Conservation (phyloP, 805 yeast genomes). For the Candida qinlingensis region DNA sequence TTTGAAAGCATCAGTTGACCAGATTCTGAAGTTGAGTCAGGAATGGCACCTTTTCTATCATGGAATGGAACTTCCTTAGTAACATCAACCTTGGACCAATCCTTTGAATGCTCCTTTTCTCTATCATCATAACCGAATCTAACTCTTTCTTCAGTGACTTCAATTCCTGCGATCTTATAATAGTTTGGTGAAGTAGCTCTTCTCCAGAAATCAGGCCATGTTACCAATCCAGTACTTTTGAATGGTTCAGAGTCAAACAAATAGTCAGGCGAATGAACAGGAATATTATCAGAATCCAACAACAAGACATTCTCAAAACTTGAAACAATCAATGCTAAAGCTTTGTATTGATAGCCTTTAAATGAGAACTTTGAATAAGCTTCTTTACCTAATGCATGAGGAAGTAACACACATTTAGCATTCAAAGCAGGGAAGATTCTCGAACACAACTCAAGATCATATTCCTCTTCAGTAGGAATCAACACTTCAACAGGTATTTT, state of each 20-base stretch:
- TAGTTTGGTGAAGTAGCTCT: slow-evolving; percentile 72
- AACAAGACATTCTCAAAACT: slow-evolving; percentile 69
- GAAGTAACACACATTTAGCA: slow-evolving; percentile 61
- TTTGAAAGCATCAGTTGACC: slow-evolving; percentile 60
- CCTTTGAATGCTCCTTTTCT: slow-evolving; percentile 24
- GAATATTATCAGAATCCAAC: slow-evolving; percentile 68
- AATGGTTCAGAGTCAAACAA: slow-evolving; percentile 57
- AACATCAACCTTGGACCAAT: slow-evolving; percentile 4
- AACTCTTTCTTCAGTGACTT: slow-evolving; percentile 36
- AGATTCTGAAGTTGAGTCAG: slow-evolving; percentile 59
- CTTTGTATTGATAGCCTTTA: slow-evolving; percentile 61
- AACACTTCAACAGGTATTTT: slow-evolving; percentile 67
- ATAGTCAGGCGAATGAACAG: slow-evolving; percentile 57
- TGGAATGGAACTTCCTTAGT: slow-evolving; percentile 40
- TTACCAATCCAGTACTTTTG: slow-evolving; percentile 41
- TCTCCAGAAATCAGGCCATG: slow-evolving; percentile 91
- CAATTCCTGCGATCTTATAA: slow-evolving; percentile 61
- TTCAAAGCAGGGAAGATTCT: slow-evolving; percentile 53
- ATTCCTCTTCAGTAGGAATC: slow-evolving; percentile 60
- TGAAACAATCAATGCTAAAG: slow-evolving; percentile 64
- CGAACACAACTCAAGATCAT: slow-evolving; percentile 62
- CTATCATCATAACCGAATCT: slow-evolving; percentile 35
- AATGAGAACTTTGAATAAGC: slow-evolving; percentile 47
- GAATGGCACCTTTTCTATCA: slow-evolving; percentile 55
- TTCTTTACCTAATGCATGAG: slow-evolving; percentile 53